Percentiles rank a stretch among this genome's conserved stretches.
These are phyloP conservation scores for Quercus mongolica DNA, from an alignment of 306 rosid species.

Conservation along the genomic window DNA sequence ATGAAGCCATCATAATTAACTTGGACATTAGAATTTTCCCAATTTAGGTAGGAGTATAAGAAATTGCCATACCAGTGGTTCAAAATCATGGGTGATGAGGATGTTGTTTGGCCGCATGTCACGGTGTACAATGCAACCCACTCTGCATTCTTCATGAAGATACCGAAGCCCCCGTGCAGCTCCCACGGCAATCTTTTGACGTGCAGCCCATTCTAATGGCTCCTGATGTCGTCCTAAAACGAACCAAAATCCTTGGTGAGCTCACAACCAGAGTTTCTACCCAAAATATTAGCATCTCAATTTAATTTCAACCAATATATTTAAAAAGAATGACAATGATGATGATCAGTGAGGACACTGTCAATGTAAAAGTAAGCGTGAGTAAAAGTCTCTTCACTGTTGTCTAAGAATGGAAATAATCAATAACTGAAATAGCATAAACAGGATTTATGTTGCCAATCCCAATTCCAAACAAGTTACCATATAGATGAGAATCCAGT, in stretches of 20 bases:
- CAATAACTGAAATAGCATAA: background rate
- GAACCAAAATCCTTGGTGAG: slow-evolving; percentile 17
- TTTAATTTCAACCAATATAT: slow-evolving; percentile 2
- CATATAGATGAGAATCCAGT: slow-evolving; percentile 90
- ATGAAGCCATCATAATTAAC: slow-evolving; percentile 1
- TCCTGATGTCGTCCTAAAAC: slow-evolving; percentile 64
- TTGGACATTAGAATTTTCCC: background rate
- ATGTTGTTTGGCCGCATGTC: slow-evolving; percentile 99
- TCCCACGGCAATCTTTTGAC: slow-evolving; percentile 93
- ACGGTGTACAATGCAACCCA: slow-evolving; percentile 98
- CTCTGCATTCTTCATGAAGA: slow-evolving; percentile 99
- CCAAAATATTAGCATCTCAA: background rate
- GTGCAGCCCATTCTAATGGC: slow-evolving; percentile 86
- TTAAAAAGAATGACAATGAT: background rate
- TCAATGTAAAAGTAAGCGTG: background rate
- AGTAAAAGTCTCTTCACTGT: background rate
- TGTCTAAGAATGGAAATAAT: background rate
- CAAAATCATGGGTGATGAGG: slow-evolving; percentile 98
- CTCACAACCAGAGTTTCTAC: slow-evolving; percentile 15
- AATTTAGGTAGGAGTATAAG: background rate
- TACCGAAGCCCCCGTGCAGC: slow-evolving; percentile 96
- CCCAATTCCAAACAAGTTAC: slow-evolving; percentile 38
- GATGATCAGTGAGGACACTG: background rate
- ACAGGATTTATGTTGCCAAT: background rate
- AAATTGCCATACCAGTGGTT: slow-evolving; percentile 65